Evolutionary conservation across 176 grass and related monocot genomes (phyloP), one percentile per base, ranked within the genome.

Genomic region (barley (Hordeum vulgare)): DNA sequence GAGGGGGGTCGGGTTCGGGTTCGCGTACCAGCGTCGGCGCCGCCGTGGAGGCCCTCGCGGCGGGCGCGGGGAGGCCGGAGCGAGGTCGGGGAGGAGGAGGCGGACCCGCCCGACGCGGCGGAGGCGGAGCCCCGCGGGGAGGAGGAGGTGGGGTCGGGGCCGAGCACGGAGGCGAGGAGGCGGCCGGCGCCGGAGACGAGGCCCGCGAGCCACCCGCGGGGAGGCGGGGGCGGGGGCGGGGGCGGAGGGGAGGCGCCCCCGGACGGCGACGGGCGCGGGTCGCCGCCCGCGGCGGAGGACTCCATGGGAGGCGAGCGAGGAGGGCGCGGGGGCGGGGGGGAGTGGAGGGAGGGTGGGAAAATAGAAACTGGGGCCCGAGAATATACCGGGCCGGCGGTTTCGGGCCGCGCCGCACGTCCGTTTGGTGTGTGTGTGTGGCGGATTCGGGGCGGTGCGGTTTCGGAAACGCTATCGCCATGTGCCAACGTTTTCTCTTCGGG

Each of bases 111-210:
- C 11, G 88, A 88, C 33, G 79, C 70, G 33, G 69, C 41, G 71
- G 71, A 88, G 62, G 79, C 87, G 39, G 89, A 71, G 45, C 28
- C 83, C 0, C 42, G 28, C 71, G 44, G 42, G 23, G 83, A 87
- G 25, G 82, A 76, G 68, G 79, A 66, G n/a, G n/a, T n/a, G n/a
- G 51, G 20, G 51, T 92, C 90, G 17, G 94, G 83, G 23, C 90
- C 83, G 12, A 97, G 80, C 47, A 97, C 88, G 2, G 90, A 77
- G 45, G 90, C 87, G 61, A 97, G 81, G 54, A 97, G 45, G 56
- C 86, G 82, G 68, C 90, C 92, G 23, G 92, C 90, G 57, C 94
- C 85, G 59, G 77, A 89, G 40, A 97, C 72, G 67, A 97, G 72
- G 13, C 90, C 92, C 18, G 76, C 66, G 31, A 97, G 26, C 94